Base-by-base conservation (phyloP, 2,329 filamentous ascomycete genomes). In the Simplicillium aogashimaense region DNA sequence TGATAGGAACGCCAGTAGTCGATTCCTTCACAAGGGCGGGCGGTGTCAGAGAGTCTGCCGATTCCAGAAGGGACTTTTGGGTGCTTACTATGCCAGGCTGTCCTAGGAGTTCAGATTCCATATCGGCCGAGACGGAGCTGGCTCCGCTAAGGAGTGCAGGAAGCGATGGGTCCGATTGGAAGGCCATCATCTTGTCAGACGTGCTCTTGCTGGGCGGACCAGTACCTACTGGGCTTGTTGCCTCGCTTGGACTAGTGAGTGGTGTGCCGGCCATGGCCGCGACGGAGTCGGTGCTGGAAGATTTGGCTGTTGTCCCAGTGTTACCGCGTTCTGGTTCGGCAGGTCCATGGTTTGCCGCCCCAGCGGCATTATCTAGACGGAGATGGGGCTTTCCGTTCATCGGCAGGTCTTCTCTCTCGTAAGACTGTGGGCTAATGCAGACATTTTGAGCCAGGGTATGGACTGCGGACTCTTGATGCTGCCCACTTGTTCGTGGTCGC, bases 121-220 rank as follows among this genome's bases (percentile, higher is more conserved):
- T 62, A 47, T 81, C 78, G 1, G 73, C 75, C 12, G 76, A 81
- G 9, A 81, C 69, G 3, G 78, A 82, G 50, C 76, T 80, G 8
- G 76, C 74, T 10, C 77, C 74, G 42, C 77, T 81, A 10, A 81
- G 63, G 7, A 81, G 60, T 7, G 77, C 76, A 10, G 78, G 78
- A 3, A 82, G 58, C 5, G 78, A 82, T 0, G 76, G 77, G 39
- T 81, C 77, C 3, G 77, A 81, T 41, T 74, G 74, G 53, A 78
- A 80, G 3, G 63, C 64, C 13, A 71, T 50, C 49, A 72, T 70
- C 8, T 67, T 62, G 6, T 70, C 69, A 3, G 66, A 63, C 1
- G 61, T 53, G n/a, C 59, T 61, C 44, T 65, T 65, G 16, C 58
- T 58, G 4, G 61, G 56, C 7, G 54, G 54, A 34, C 61, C 61